phyloP scores from a whole-genome alignment of 2,329 filamentous ascomycete genomes.

The Niveomyces coronatus region DNA sequence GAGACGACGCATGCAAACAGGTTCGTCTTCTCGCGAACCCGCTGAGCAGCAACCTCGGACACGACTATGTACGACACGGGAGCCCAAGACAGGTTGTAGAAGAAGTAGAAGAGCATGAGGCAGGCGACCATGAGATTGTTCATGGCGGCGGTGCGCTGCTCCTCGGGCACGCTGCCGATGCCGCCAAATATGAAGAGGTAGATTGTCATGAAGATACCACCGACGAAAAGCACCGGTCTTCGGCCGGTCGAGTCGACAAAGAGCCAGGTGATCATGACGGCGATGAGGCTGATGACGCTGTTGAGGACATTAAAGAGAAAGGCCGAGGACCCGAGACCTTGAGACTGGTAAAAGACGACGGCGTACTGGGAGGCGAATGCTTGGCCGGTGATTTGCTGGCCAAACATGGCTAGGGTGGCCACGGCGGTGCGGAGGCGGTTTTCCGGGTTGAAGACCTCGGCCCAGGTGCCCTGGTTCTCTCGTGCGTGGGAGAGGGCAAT shows the following conservation, averaged over 20 bases:
- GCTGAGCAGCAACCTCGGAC: constrained; percentile 15
- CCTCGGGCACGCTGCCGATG: constrained; percentile 10
- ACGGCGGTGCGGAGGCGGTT: constrained; percentile 16
- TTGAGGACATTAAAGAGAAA: constrained; percentile 18
- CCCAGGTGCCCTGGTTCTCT: constrained; percentile 15
- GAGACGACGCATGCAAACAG: constrained; percentile 19
- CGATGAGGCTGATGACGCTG: constrained; percentile 11
- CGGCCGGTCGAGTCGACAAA: constrained; percentile 17
- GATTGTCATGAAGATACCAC: constrained; percentile 15
- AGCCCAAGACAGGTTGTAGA: constrained; percentile 19
- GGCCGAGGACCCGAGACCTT: constrained; percentile 16
- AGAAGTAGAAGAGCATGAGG: constrained; percentile 17
- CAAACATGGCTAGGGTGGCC: constrained; percentile 20
- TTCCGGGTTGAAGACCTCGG: constrained; percentile 15
- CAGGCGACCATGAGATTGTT: constrained; percentile 15
- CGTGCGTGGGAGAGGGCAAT: constrained; percentile 13
- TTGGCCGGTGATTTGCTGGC: constrained; percentile 23
- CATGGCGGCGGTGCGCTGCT: constrained; percentile 4
- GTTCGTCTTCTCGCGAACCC: constrained; percentile 22
- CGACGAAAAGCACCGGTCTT: constrained; percentile 17
- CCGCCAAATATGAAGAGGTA: constrained; percentile 17
- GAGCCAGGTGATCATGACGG: constrained; percentile 16
- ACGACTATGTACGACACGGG: constrained; percentile 20
- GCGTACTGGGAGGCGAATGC: constrained; percentile 20
- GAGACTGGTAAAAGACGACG: constrained; percentile 20